Evolutionary conservation across 805 yeast species (phyloP).

Genomic region (Tetrapisispora taiwanensis): DNA sequence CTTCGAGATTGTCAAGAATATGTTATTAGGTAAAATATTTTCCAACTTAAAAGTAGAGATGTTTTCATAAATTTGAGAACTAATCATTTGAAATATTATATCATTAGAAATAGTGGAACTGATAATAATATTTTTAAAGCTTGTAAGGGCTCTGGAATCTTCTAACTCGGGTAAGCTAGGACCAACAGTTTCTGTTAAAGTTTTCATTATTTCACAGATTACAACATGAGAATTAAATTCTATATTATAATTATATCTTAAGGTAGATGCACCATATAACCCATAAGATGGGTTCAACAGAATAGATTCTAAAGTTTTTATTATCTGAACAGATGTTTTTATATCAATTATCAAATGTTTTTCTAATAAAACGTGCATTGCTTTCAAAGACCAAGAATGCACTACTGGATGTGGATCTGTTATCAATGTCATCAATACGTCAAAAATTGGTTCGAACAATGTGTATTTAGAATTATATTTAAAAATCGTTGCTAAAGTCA

Average conservation of each 20-base stretch:
- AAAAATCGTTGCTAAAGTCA: constrained; percentile 40
- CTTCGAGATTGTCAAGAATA: constrained; percentile 17
- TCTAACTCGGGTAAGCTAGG: constrained; percentile 39
- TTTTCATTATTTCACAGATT: constrained; percentile 35
- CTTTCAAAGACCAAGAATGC: constrained; percentile 59
- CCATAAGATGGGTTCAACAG: constrained; percentile 43
- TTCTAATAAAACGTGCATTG: constrained; percentile 47
- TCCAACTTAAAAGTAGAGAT: constrained; percentile 22
- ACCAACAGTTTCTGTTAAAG: constrained; percentile 44
- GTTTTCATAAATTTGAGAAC: constrained; percentile 17
- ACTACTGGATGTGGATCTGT: constrained; percentile 81
- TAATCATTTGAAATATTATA: constrained; percentile 22
- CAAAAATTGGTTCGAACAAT: constrained; percentile 38
- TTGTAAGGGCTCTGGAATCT: constrained; percentile 16
- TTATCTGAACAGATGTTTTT: constrained; percentile 34
- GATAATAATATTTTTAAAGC: constrained; percentile 31
- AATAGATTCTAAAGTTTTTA: constrained; percentile 33
- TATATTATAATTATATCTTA: constrained; percentile 41
- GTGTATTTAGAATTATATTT: constrained; percentile 31
- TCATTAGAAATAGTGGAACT: constrained; percentile 28
- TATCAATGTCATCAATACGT: constrained; percentile 49
- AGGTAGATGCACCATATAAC: constrained; percentile 32
- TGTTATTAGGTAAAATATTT: constrained; percentile 23
- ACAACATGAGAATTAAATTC: constrained; percentile 37
- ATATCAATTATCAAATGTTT: constrained; percentile 42